A percentile compares a stretch with the other conserved stretches of the same genome.
These are phyloP conservation scores for Microdochium trichocladiopsis DNA, from an alignment of 2,329 filamentous ascomycete species.

Conservation along the genomic window DNA sequence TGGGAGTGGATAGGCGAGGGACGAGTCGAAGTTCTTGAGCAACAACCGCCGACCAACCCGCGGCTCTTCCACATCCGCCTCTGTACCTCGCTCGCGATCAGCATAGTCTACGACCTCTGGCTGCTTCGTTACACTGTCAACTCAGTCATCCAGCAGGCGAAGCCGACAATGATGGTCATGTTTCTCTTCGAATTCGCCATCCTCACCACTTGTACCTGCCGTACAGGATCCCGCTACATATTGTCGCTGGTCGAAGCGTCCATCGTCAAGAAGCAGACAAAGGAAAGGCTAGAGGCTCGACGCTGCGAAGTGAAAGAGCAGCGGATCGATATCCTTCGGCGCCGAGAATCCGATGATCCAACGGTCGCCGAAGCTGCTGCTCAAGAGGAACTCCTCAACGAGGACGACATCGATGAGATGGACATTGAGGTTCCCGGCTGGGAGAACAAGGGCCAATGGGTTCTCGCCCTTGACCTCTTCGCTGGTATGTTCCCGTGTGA, in stretches of 20 bases:
- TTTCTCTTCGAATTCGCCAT: slow-evolving; percentile 97
- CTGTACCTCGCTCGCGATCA: slow-evolving; percentile 69
- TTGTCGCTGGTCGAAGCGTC: slow-evolving; percentile 72
- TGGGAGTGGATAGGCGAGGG: slow-evolving; percentile 99
- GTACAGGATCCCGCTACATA: slow-evolving; percentile 71
- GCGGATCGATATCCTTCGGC: slow-evolving; percentile 42
- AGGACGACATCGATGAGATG: slow-evolving; percentile 81
- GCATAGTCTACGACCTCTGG: slow-evolving; percentile 70
- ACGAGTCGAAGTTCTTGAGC: slow-evolving; percentile 87
- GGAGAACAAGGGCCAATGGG: slow-evolving; percentile 91
- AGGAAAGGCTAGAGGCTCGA: slow-evolving; percentile 58
- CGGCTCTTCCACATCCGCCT: slow-evolving; percentile 81
- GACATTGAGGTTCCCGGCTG: slow-evolving; percentile 93
- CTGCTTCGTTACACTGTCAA: slow-evolving; percentile 77
- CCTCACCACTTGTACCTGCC: slow-evolving; percentile 69
- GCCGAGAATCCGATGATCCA: slow-evolving; percentile 36
- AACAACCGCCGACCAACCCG: slow-evolving; percentile 87
- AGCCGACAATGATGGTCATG: slow-evolving; percentile 99
- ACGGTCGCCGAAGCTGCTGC: slow-evolving; percentile 39
- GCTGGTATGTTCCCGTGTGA: slow-evolving; percentile 52
- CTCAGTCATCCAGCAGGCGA: slow-evolving; percentile 77
- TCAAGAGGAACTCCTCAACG: slow-evolving; percentile 48
- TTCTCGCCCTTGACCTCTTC: slow-evolving; percentile 79
- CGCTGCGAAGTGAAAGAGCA: slow-evolving; percentile 60
- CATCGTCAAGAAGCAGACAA: slow-evolving; percentile 69